Conservation (phyloP, 2,329 filamentous ascomycete species). For the Colletotrichum tamarilloi region DNA sequence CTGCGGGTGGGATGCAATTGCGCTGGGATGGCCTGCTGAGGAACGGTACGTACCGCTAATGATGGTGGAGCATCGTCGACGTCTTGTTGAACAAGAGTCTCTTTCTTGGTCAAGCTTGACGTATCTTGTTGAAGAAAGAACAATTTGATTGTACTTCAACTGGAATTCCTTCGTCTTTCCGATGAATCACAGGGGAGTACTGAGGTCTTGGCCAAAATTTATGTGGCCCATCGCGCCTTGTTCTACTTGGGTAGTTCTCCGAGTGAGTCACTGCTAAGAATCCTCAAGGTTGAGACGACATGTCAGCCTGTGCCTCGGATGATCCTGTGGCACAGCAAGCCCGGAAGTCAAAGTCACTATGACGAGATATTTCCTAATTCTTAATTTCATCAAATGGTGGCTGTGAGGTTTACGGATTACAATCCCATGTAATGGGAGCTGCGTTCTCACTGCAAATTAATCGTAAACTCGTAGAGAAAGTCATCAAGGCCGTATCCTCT, state of each 20-base stretch:
- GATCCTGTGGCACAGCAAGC: background rate
- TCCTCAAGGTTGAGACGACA: background rate
- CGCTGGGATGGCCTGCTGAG: background rate
- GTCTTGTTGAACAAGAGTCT: background rate
- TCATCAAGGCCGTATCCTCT: no score
- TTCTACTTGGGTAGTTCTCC: background rate
- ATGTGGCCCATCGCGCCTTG: background rate
- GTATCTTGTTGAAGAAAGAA: background rate
- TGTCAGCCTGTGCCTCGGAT: background rate
- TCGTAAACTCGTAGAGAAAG: no score
- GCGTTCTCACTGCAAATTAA: no score
- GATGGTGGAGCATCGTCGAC: background rate
- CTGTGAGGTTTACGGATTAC: no score
- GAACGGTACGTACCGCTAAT: background rate
- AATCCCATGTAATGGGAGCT: no score
- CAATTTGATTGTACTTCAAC: background rate
- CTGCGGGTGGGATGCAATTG: background rate
- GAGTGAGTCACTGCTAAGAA: background rate
- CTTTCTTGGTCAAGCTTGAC: background rate
- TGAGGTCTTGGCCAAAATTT: background rate
- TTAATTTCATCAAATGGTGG: no score
- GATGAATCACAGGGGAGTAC: accelerated
- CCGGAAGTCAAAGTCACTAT: background rate
- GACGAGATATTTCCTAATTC: no score
- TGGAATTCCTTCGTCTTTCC: background rate